These are phyloP conservation scores for Cladosporium sphaerospermum DNA, from an alignment of 2,329 filamentous ascomycete genomes.

Conservation along the genomic window DNA sequence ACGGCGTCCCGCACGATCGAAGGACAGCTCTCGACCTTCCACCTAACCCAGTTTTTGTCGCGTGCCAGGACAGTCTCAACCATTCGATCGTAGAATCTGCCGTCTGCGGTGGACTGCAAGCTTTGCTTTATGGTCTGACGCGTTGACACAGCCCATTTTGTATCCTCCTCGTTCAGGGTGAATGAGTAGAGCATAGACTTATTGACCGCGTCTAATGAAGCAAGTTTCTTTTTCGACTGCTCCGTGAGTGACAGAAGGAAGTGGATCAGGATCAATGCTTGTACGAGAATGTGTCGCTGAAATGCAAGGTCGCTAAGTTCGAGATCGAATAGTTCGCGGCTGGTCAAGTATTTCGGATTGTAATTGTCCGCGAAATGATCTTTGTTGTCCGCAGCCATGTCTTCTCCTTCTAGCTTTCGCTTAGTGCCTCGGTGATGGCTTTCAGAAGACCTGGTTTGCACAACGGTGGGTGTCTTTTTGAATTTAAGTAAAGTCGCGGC, in stretches of 20 bases:
- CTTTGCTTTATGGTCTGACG: slow-evolving; percentile 75
- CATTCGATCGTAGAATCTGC: slow-evolving; percentile 91
- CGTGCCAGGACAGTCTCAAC: slow-evolving; percentile 91
- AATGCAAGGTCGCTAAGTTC: slow-evolving; percentile 96
- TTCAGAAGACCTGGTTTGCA: slow-evolving; percentile 62
- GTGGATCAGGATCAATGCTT: slow-evolving; percentile 88
- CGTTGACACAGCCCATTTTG: slow-evolving; percentile 75
- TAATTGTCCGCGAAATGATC: slow-evolving; percentile 63
- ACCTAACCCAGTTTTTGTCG: slow-evolving; percentile 98
- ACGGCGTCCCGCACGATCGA: slow-evolving; percentile 74
- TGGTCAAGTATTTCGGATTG: slow-evolving; percentile 98
- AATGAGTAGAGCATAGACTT: slow-evolving; percentile 82
- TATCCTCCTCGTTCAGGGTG: slow-evolving; percentile 73
- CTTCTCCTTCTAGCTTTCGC: slow-evolving; percentile 50
- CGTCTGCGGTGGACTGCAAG: slow-evolving; percentile 61
- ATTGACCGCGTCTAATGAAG: slow-evolving; percentile 58
- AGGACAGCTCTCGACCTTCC: slow-evolving; percentile 93
- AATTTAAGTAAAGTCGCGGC: slow-evolving; percentile 66
- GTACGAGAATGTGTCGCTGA: slow-evolving; percentile 86
- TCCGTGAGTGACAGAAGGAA: slow-evolving; percentile 88
- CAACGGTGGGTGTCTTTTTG: slow-evolving; percentile 58
- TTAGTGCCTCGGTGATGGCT: slow-evolving; percentile 57
- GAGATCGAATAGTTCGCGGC: slow-evolving; percentile 87
- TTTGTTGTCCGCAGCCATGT: slow-evolving; percentile 8
- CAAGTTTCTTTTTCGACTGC: slow-evolving; percentile 71